Conservation (phyloP, 176 grass and related monocot species). For the Pharus latifolius region DNA sequence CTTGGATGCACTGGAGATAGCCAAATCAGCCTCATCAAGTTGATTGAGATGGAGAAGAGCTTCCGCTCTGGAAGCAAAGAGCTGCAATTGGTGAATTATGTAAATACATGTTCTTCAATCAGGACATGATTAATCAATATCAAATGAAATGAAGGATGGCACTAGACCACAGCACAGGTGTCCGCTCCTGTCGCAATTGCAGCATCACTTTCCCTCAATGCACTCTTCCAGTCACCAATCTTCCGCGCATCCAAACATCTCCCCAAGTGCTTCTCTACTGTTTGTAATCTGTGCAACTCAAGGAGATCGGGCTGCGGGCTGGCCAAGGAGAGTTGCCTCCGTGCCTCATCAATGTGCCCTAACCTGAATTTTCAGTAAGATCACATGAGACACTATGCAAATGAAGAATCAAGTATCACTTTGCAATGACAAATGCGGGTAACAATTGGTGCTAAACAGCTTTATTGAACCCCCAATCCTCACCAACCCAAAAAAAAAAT, state of each 20-base stretch:
- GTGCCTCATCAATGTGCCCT: conserved; percentile 39
- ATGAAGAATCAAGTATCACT: background rate
- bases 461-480: background rate
- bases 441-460: background rate
- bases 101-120: background rate
- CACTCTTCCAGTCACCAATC: conserved; percentile 42
- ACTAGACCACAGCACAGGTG: conserved; percentile 36
- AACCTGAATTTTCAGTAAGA: conserved; percentile 18
- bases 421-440: background rate
- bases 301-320: conserved; percentile 27
- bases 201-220: conserved; percentile 31
- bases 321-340: conserved; percentile 26
- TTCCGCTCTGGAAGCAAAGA: conserved; percentile 48
- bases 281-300: conserved; percentile 47
- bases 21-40: conserved; percentile 33
- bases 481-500: background rate
- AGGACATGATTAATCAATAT: background rate
- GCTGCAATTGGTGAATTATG: conserved; percentile 15
- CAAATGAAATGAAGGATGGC: background rate
- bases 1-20: conserved; percentile 43
- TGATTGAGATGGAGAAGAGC: conserved; percentile 38
- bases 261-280: conserved; percentile 37
- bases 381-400: background rate
- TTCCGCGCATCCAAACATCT: conserved; percentile 34
- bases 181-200: conserved; percentile 47